Conservation (phyloP, 495 filamentous ascomycete genomes). For the Xylaria palmicola region DNA sequence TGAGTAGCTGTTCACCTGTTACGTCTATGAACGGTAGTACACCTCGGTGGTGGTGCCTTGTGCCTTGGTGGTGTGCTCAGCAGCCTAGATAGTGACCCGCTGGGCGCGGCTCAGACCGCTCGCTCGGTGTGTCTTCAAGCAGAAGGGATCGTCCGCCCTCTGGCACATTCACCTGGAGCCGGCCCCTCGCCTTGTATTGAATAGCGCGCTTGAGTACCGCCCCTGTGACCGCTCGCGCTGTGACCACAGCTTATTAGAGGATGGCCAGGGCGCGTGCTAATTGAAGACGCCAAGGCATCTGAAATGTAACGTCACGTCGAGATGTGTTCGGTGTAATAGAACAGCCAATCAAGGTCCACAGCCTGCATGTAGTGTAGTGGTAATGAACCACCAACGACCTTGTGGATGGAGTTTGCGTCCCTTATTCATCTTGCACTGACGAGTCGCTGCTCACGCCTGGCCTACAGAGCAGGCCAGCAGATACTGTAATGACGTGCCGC, state of each 20-base stretch:
- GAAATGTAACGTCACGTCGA: slow-evolving; percentile 18
- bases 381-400: slow-evolving; percentile 3
- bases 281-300: slow-evolving; percentile 9
- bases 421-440: slow-evolving; percentile 5
- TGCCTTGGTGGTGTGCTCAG: background rate
- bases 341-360: slow-evolving; percentile 1
- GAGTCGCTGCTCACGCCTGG: background rate
- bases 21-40: too few relatives aligned
- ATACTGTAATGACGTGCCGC: too few relatives aligned
- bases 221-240: slow-evolving; percentile 9
- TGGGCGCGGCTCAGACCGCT: slow-evolving; percentile 8
- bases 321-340: background rate
- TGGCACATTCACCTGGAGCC: slow-evolving; percentile 9
- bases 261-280: background rate
- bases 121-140: slow-evolving; percentile 15
- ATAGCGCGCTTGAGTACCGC: slow-evolving; percentile 1
- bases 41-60: too few relatives aligned
- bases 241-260: slow-evolving; percentile 10
- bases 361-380: background rate
- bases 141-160: slow-evolving; percentile 10
- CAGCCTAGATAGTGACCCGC: background rate
- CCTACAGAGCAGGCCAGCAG: background rate
- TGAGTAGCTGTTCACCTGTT: too few relatives aligned
- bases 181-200: slow-evolving; percentile 2
- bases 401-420: background rate